Base-by-base conservation (phyloP, 495 filamentous ascomycete genomes). In the Hypoxylon subgilvum region DNA sequence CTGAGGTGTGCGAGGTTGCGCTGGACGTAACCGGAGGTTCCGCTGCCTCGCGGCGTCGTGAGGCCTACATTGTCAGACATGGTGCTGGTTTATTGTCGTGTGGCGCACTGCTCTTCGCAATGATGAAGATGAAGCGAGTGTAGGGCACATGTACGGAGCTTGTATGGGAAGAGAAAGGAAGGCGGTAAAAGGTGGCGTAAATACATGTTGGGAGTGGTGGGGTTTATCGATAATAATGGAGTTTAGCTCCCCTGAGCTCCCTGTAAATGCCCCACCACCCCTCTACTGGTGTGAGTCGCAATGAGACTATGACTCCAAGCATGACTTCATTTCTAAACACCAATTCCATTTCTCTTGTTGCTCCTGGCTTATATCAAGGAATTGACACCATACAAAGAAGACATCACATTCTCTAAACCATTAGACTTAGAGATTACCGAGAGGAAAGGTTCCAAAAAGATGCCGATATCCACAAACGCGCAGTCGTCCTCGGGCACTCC, bases 1-100 rank as follows among this genome's bases (percentile, higher is more conserved):
- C 82, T 86, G 46, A 95, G 84, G 76, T 94, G 86, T 6, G 95
- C 93, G 52, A 86, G 82, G 76, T 97, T 99, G 68, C 90, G 89
- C 69, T 97, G 93, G 46, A 99, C 92, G 76, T 97, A 97, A 69
- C 95, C 95, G 3, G 91, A 96, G 55, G 95, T 99, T 50, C 94
- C 94, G 64, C 86, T 91, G 52, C 95, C 95, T 57, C 95, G 89
- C 4, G 95, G 95, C 16, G 95, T 99, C 45, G 88, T 81, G 68
- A 99, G 91, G 57, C 95, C 95, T 75, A 99, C 95, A 79, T 99
- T 99, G 55, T 91, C 92, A 51, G 93, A 93, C 94, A 97, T 98
- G 45, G 8, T 70, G 36, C 13, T 55, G 40, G 39, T 49, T 58
- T 50, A 31, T 17, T 40, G 28, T 39, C 41, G 17, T 19, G 18